Conservation (phyloP, 495 filamentous ascomycete species). For the Copromyces sp. region DNA sequence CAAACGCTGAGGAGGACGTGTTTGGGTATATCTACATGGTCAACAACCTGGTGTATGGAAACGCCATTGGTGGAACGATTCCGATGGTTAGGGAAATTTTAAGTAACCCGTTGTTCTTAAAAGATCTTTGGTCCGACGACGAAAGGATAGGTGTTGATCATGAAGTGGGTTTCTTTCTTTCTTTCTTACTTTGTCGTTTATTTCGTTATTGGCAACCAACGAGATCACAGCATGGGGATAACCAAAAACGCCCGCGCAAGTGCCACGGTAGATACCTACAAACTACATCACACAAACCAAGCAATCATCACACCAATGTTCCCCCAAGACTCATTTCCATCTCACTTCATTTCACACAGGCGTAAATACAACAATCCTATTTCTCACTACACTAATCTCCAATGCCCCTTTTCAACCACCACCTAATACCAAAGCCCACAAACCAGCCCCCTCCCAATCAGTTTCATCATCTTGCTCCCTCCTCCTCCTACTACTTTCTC, state of each 20-base stretch:
- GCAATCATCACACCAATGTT: no score
- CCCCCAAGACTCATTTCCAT: no score
- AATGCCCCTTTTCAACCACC: background rate
- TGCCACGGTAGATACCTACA: no score
- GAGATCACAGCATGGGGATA: no score
- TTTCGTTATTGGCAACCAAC: no score
- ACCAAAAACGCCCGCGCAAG: no score
- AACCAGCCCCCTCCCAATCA: background rate
- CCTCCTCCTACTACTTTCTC: background rate
- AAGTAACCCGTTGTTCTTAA: constrained; percentile 34
- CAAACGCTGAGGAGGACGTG: constrained; percentile 31
- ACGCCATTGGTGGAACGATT: constrained; percentile 17
- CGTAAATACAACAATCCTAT: background rate
- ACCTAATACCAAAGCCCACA: background rate
- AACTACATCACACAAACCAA: no score
- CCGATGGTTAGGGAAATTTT: constrained; percentile 22
- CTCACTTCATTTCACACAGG: background rate
- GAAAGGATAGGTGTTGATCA: constrained; percentile 38
- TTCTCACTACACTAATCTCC: background rate
- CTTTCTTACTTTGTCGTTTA: no score
- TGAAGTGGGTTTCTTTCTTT: constrained; percentile 16
- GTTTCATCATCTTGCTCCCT: background rate
- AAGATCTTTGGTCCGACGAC: constrained; percentile 46
- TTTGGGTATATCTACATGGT: constrained; percentile 35
- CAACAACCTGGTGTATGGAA: constrained; percentile 22